These are phyloP conservation scores for Blastobotrys indianensis DNA, from an alignment of 1,139 yeast genomes.

Conservation along the genomic window DNA sequence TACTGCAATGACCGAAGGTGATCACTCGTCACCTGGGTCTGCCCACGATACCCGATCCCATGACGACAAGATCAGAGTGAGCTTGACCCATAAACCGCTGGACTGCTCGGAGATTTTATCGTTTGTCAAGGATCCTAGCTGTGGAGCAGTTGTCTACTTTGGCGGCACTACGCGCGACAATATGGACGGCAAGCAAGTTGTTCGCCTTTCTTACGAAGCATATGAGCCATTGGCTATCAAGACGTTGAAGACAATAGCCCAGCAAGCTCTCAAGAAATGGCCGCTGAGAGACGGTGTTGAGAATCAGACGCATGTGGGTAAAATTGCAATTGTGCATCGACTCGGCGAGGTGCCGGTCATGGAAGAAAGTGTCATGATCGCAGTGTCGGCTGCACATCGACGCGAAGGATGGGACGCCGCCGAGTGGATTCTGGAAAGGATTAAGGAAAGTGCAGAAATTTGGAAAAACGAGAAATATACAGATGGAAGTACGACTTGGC, in stretches of 20 bases:
- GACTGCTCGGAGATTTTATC: constrained; percentile 16
- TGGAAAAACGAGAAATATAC: constrained; percentile 44
- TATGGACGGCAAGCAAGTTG: constrained; percentile 38
- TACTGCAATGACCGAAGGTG: too few species aligned
- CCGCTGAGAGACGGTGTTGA: constrained; percentile 9
- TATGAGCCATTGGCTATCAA: constrained; percentile 38
- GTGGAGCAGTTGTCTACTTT: constrained; percentile 45
- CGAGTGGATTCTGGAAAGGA: constrained; percentile 39
- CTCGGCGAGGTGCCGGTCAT: constrained; percentile 44
- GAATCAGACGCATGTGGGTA: constrained; percentile 26
- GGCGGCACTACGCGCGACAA: constrained; percentile 45
- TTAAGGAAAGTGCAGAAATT: constrained; percentile 42
- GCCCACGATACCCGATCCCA: too few species aligned
- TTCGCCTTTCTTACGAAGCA: constrained; percentile 39
- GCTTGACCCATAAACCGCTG: constrained; percentile 11
- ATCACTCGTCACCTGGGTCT: too few species aligned
- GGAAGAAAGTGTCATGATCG: constrained; percentile 42
- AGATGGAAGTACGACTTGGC: constrained; percentile 39
- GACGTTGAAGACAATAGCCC: constrained; percentile 35
- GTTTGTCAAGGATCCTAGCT: constrained; percentile 31
- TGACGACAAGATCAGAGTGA: constrained; percentile 8
- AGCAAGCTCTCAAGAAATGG: constrained; percentile 31
- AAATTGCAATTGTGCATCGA: constrained; percentile 39
- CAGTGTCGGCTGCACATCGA: constrained; percentile 43
- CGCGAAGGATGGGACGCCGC: constrained; percentile 44